A percentile compares a stretch with the other conserved stretches of the same genome.
Evolutionary conservation across 169 alveolate species (phyloP).

Genomic region (Plasmodium adleri): DNA sequence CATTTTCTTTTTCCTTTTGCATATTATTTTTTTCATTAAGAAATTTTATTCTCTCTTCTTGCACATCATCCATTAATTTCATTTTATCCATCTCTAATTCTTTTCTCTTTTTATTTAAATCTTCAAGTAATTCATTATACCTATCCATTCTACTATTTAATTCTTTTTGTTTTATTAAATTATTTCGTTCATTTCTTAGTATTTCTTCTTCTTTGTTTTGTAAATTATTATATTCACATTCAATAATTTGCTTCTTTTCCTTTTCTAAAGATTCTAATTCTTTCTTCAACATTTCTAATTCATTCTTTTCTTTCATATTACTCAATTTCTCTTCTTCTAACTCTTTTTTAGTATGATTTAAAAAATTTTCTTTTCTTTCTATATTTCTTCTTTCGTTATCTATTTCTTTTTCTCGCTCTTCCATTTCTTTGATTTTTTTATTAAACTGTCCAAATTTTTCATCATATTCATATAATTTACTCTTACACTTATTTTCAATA

Average conservation of each 20-base stretch:
- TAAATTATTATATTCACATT: slow-evolving; percentile 58
- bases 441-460: slow-evolving; percentile 68
- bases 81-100: slow-evolving; percentile 62
- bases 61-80: slow-evolving; percentile 37
- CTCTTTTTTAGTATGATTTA: slow-evolving; percentile 52
- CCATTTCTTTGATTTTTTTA: slow-evolving; percentile 71
- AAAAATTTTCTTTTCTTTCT: slow-evolving; percentile 60
- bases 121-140: slow-evolving; percentile 66
- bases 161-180: slow-evolving; percentile 58
- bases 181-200: slow-evolving; percentile 67
- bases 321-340: slow-evolving; percentile 59
- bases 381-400: slow-evolving; percentile 58
- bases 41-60: slow-evolving; percentile 43
- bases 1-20: slow-evolving; percentile 55
- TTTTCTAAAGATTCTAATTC: slow-evolving; percentile 72
- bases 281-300: slow-evolving; percentile 57
- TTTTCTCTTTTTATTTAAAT: slow-evolving; percentile 49
- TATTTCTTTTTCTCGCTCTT: slow-evolving; percentile 66
- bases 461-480: slow-evolving; percentile 69
- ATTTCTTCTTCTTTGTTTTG: slow-evolving; percentile 72
- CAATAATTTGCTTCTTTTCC: slow-evolving; percentile 66
- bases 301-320: slow-evolving; percentile 64
- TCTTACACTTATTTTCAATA: slow-evolving; percentile 75
- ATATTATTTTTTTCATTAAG: slow-evolving; percentile 49
- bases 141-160: slow-evolving; percentile 62